Base-by-base conservation (phyloP, 306 rosid genomes). In the Herpetospermum pedunculosum region DNA sequence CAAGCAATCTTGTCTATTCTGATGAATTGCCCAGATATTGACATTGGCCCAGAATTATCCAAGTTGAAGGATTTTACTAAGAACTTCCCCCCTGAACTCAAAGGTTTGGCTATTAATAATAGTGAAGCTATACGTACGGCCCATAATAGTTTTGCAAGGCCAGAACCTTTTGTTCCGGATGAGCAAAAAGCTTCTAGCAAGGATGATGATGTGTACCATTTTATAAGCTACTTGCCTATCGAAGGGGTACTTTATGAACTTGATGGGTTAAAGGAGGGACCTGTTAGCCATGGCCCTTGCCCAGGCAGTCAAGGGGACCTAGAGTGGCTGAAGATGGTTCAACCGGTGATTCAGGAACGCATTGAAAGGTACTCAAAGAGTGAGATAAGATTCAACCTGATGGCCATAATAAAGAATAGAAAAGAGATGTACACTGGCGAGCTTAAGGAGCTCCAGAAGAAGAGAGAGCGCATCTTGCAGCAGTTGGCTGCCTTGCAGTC, bases 1-100 rank as follows among this genome's bases (percentile, higher is more conserved):
- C 97, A 95, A 83, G 99, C 99, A 11, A 95, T 95, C 80, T 81
- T 95, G 86, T 95, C 99, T 72, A 95, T 95, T 83, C 92, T 95
- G 74, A 28, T 95, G 90, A 95, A 95, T 84, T 91, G 96, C 60
- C 86, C 84, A 0, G 99, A 91, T 72, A 72, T 91, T 74, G 99
- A 95, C 63, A 78, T 89, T 50, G 97, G 99, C 54, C 99, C 92
- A 30, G 99, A 95, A 79, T 77, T 95, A 77, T 80, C 86, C 0
- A 91, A 88, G 80, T 83, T 95, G 84, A 91, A 89, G 78, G 97
- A 95, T 37, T 91, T 91, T 71, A 85, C 99, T 15, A 91, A 85
- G 89, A 95, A 91, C 77, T 95, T 95, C 64, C 99, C 99, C 25
- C 84, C 99, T 25, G 97, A 95, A 76, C 91, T 95, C 71, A 95